Evolutionary conservation across 495 filamentous ascomycete species (phyloP).

Genomic region (Lepidopterella palustris): DNA sequence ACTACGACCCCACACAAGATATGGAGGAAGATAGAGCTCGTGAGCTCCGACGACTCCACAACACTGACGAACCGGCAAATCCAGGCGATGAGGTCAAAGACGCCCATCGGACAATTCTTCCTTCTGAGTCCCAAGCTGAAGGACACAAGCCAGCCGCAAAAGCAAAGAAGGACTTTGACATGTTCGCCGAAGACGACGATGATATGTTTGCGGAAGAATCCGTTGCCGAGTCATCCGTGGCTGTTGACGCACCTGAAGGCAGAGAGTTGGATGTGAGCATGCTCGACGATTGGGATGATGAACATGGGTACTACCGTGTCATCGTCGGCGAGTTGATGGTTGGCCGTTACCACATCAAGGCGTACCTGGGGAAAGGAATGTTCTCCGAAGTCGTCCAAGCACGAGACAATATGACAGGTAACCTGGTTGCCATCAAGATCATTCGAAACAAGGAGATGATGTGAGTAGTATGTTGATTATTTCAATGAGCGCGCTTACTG

Average conservation of each 20-base stretch:
- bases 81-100: slow-evolving; percentile 57
- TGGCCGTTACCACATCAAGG: slow-evolving; percentile 76
- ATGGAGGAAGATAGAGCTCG: slow-evolving; percentile 82
- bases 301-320: slow-evolving; percentile 91
- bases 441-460: slow-evolving; percentile 31
- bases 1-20: slow-evolving; percentile 90
- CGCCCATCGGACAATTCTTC: slow-evolving; percentile 49
- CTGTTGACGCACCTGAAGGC: slow-evolving; percentile 44
- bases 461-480: neutral
- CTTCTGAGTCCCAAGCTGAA: slow-evolving; percentile 9
- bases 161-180: slow-evolving; percentile 68
- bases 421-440: slow-evolving; percentile 37
- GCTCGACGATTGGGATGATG: slow-evolving; percentile 89
- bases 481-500: neutral
- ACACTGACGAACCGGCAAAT: slow-evolving; percentile 51
- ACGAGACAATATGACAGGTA: slow-evolving; percentile 60
- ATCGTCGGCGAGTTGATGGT: slow-evolving; percentile 84
- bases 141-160: slow-evolving; percentile 37
- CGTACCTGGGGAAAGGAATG: slow-evolving; percentile 88
- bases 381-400: slow-evolving; percentile 94
- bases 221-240: slow-evolving; percentile 38
- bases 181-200: slow-evolving; percentile 89
- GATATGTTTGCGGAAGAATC: slow-evolving; percentile 76
- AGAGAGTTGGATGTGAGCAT: slow-evolving; percentile 71
- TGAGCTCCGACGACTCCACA: slow-evolving; percentile 55